Evolutionary conservation across 2,329 filamentous ascomycete genomes (phyloP).

Genomic region (Stachybotrys elegans): DNA sequence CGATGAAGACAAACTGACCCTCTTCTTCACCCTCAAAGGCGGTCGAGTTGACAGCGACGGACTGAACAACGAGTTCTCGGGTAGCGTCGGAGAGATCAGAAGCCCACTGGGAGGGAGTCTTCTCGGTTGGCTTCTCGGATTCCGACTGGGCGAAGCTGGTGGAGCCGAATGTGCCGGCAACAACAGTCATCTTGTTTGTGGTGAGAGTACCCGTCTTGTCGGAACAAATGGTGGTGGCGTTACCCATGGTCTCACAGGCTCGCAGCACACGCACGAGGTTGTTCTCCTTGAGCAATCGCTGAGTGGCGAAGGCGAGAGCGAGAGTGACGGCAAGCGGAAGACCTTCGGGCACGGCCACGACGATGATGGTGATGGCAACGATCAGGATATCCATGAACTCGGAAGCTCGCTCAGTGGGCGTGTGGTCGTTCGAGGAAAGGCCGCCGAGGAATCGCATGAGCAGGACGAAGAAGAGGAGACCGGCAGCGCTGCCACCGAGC

Average conservation of each 20-base stretch:
- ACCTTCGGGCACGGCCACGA: constrained; percentile 63
- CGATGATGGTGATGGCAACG: constrained; percentile 60
- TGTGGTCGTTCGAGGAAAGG: constrained; percentile 44
- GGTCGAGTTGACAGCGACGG: constrained; percentile 52
- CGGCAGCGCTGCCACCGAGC: constrained; percentile 58
- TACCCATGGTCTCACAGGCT: constrained; percentile 69
- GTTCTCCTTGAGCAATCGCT: constrained; percentile 65
- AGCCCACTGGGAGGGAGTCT: constrained; percentile 12
- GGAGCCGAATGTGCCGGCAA: constrained; percentile 60
- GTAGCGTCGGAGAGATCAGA: constrained; percentile 15
- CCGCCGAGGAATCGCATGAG: constrained; percentile 71
- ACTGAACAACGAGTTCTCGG: constrained; percentile 33
- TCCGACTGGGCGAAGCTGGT: constrained; percentile 27
- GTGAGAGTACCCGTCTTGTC: constrained; percentile 44
- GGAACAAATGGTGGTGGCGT: constrained; percentile 70
- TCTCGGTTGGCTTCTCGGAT: constrained; percentile 15
- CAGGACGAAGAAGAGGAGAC: constrained; percentile 70
- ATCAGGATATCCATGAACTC: constrained; percentile 61
- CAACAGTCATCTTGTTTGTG: constrained; percentile 71
- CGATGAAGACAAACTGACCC: constrained; percentile 41
- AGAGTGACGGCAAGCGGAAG: constrained; percentile 63
- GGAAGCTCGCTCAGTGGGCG: constrained; percentile 50
- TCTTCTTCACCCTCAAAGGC: constrained; percentile 48
- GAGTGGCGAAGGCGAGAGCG: constrained; percentile 64
- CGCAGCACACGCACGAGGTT: constrained; percentile 63